Conservation (phyloP, 352 stramenopile species). For the Pythium monospermum region DNA sequence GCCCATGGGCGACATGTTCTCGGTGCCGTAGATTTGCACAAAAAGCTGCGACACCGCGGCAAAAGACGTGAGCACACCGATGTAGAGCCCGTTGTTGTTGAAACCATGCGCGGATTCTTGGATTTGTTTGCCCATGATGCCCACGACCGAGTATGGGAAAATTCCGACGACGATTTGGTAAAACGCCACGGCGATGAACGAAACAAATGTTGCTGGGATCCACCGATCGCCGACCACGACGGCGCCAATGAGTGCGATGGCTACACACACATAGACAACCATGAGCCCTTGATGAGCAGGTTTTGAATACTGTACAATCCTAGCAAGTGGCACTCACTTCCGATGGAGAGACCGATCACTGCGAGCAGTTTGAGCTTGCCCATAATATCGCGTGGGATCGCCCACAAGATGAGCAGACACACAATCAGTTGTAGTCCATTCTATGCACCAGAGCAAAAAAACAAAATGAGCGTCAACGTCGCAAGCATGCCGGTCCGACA, state of each 20-base stretch:
- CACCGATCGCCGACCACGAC: slow-evolving; percentile 44
- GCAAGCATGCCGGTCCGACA: too few species aligned
- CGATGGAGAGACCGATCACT: slow-evolving; percentile 38
- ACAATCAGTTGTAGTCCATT: slow-evolving; percentile 54
- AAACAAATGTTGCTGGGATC: slow-evolving; percentile 40
- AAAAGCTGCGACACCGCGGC: slow-evolving; percentile 55
- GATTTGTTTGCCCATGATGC: slow-evolving; percentile 77
- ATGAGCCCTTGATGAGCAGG: too few species aligned
- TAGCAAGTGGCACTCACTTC: slow-evolving; percentile 28
- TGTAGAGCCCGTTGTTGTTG: slow-evolving; percentile 83
- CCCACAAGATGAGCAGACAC: slow-evolving; percentile 46
- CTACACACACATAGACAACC: slow-evolving; percentile 19
- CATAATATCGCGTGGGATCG: slow-evolving; percentile 42
- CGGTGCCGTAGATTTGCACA: slow-evolving; percentile 68
- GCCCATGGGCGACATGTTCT: slow-evolving; percentile 52
- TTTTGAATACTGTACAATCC: background rate
- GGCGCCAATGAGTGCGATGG: slow-evolving; percentile 39
- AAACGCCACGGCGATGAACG: slow-evolving; percentile 51
- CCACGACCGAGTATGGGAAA: slow-evolving; percentile 74
- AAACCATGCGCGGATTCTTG: slow-evolving; percentile 57
- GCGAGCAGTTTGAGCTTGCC: slow-evolving; percentile 45
- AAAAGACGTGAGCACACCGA: slow-evolving; percentile 68
- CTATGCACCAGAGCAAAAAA: slow-evolving; percentile 22
- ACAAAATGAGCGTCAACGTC: background rate
- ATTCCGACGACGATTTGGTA: slow-evolving; percentile 63